Conservation (phyloP, 2,329 filamentous ascomycete species). For the Drechslerella coelobrocha region DNA sequence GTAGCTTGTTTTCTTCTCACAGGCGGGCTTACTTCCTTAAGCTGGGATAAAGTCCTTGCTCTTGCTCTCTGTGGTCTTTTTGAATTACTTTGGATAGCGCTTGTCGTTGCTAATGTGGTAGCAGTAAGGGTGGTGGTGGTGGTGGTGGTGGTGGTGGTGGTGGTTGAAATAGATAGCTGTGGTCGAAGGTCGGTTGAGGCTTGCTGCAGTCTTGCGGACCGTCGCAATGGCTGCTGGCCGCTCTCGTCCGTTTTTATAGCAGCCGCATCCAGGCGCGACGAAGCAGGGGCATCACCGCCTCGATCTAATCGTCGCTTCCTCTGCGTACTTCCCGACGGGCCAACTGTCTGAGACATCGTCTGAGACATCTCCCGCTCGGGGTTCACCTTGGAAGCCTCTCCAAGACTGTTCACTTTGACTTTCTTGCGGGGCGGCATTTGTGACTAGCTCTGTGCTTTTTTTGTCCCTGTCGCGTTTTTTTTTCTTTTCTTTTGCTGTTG, state of each 20-base stretch:
- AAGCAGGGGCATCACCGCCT: slow-evolving; percentile 12
- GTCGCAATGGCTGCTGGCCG: slow-evolving; percentile 40
- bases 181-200: slow-evolving; percentile 2
- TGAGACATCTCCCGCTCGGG: slow-evolving; percentile 44
- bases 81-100: not conserved
- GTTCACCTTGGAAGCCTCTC: slow-evolving; percentile 22
- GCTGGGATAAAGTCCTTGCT: slow-evolving; percentile 26
- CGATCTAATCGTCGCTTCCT: slow-evolving; percentile 45
- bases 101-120: not conserved
- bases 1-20: slow-evolving; percentile 19
- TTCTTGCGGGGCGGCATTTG: slow-evolving; percentile 47
- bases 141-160: not conserved
- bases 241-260: slow-evolving; percentile 48
- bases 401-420: slow-evolving; percentile 25
- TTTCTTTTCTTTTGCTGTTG: not conserved
- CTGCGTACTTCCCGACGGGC: slow-evolving; percentile 25
- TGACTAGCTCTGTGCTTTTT: not conserved
- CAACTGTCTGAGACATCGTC: slow-evolving; percentile 33
- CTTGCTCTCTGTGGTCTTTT: slow-evolving; percentile 24
- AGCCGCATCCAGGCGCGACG: slow-evolving; percentile 1
- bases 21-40: slow-evolving; percentile 14
- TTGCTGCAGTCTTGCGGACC: slow-evolving; percentile 46
- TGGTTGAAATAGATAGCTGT: slow-evolving; percentile 16
- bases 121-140: not conserved
- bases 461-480: not conserved